These are phyloP conservation scores for Fusarium nodosum DNA, from an alignment of 2,329 filamentous ascomycete species.

Conservation along the genomic window DNA sequence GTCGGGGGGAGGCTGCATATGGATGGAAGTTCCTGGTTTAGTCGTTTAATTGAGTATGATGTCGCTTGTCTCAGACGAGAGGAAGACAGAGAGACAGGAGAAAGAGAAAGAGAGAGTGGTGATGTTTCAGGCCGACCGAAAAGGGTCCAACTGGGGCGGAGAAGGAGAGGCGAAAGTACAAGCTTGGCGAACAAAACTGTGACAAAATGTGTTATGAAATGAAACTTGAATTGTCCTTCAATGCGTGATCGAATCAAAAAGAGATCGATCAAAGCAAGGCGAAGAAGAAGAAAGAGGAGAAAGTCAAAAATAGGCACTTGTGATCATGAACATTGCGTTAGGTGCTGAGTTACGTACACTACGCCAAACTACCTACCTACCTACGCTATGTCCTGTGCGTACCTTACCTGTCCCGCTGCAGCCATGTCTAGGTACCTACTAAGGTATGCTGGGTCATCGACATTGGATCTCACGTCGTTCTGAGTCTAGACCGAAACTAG, in stretches of 20 bases:
- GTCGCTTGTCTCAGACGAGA: conserved; percentile 28
- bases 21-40: conserved; percentile 19
- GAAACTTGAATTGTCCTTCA: conserved; percentile 13
- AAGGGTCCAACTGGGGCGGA: conserved; percentile 20
- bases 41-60: conserved; percentile 28
- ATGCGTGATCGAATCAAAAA: conserved; percentile 5
- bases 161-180: conserved; percentile 13
- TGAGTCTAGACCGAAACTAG: conserved; percentile 22
- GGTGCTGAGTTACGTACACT: conserved; percentile 7
- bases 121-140: conserved; percentile 39
- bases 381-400: neutral
- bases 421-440: too few relatives aligned
- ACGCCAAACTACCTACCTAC: neutral
- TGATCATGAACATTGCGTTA: conserved; percentile 29
- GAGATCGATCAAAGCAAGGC: conserved; percentile 15
- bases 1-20: conserved; percentile 46
- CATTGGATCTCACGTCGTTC: conserved; percentile 14
- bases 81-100: neutral
- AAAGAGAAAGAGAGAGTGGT: conserved; percentile 31
- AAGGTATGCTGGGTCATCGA: conserved; percentile 23
- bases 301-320: conserved; percentile 32
- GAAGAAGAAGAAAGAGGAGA: conserved; percentile 7
- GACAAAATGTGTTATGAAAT: conserved; percentile 4
- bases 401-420: conserved; percentile 5
- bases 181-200: conserved; percentile 20